A percentile compares a stretch with the other conserved stretches of the same genome.
phyloP scores from a whole-genome alignment of 495 filamentous ascomycete genomes.

The Neurospora cerealis region DNA sequence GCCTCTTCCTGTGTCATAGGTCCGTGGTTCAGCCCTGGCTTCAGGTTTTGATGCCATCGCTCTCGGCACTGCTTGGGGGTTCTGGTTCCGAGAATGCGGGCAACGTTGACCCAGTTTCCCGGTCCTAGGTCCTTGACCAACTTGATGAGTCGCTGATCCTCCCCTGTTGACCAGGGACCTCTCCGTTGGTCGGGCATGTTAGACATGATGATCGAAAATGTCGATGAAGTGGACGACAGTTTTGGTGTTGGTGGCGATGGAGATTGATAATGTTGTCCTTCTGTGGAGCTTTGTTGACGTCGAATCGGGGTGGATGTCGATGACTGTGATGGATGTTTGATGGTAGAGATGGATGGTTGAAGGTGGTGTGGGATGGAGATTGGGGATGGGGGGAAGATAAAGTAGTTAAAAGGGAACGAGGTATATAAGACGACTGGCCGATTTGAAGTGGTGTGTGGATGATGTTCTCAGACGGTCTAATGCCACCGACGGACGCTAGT shows the following conservation, averaged over 20 bases:
- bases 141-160: slow-evolving; percentile 62
- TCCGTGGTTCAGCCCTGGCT: slow-evolving; percentile 79
- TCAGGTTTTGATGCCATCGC: slow-evolving; percentile 90
- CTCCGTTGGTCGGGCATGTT: slow-evolving; percentile 9
- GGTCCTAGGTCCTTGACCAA: slow-evolving; percentile 70
- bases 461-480: background rate
- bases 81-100: slow-evolving; percentile 61
- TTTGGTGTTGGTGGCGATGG: background rate
- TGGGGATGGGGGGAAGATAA: background rate
- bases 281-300: background rate
- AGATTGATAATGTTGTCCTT: background rate
- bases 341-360: background rate
- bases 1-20: slow-evolving; percentile 92
- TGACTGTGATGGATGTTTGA: background rate
- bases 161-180: slow-evolving; percentile 80
- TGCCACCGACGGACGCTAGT: background rate
- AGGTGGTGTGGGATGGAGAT: background rate
- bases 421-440: background rate
- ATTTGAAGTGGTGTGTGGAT: background rate
- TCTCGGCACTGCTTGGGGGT: slow-evolving; percentile 95
- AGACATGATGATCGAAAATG: background rate
- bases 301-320: background rate
- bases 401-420: background rate
- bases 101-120: slow-evolving; percentile 89
- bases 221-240: background rate